Evolutionary conservation across 2,329 filamentous ascomycete species (phyloP).

Genomic region (Hymenoscyphus linearis): DNA sequence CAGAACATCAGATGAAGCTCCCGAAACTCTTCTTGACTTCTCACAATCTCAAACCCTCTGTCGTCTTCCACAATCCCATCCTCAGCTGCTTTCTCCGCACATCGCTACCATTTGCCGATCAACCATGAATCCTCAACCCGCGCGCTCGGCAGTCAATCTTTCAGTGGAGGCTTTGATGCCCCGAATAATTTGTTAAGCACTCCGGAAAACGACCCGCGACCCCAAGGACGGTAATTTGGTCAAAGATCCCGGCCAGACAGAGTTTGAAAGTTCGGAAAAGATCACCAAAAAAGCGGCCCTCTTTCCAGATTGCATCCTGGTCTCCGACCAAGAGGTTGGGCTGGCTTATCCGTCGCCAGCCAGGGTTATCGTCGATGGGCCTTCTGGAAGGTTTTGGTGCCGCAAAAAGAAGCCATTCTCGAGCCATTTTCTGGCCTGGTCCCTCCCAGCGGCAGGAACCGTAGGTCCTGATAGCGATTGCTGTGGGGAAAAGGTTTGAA

Average conservation of each 20-base stretch:
- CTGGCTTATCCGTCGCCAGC: conserved; percentile 10
- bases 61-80: neutral
- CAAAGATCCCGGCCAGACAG: conserved; percentile 1
- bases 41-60: neutral
- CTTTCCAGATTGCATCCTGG: conserved; percentile 8
- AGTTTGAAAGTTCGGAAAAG: neutral
- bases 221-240: neutral
- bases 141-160: conserved; percentile 4
- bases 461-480: conserved; percentile 16
- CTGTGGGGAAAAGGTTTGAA: neutral
- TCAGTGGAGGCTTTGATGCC: neutral
- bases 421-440: neutral
- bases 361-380: conserved; percentile 20
- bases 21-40: neutral
- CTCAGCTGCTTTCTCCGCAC: neutral
- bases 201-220: conserved; percentile 6
- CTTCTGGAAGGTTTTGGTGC: conserved; percentile 31
- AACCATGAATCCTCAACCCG: neutral
- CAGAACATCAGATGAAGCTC: too few relatives aligned
- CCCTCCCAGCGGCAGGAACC: conserved; percentile 16
- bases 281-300: conserved; percentile 8
- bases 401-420: conserved; percentile 17
- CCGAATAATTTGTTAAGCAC: neutral
- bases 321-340: conserved; percentile 9
- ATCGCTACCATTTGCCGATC: neutral